Conservation (phyloP, 1,284 basidiomycete species). For the Apiotrichum gracile region DNA sequence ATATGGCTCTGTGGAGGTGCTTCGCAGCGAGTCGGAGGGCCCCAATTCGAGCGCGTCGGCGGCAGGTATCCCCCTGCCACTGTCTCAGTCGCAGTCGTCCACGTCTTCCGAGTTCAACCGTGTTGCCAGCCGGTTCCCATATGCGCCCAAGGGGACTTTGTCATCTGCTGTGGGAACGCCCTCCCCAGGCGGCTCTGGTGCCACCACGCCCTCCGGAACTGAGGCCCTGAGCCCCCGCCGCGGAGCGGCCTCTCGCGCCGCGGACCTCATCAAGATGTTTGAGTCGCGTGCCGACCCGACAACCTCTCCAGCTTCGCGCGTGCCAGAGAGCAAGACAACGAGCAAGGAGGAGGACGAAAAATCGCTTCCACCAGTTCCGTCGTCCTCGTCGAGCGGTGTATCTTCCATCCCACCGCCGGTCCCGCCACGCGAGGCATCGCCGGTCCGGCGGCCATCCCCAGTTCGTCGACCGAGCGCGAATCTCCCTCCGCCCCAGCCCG, state of each 20-base stretch:
- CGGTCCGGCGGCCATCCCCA: background rate
- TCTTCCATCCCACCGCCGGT: background rate
- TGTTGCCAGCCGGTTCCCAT: background rate
- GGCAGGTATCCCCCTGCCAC: background rate
- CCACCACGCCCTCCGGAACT: background rate
- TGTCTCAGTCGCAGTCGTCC: background rate
- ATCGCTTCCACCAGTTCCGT: background rate
- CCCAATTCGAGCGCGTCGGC: background rate
- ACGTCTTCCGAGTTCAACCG: background rate
- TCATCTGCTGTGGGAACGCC: background rate
- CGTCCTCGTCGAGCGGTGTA: background rate
- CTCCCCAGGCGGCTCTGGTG: background rate
- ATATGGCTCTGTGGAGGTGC: background rate
- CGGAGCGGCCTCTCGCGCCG: background rate
- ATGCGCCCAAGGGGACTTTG: background rate
- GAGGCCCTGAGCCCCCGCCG: background rate
- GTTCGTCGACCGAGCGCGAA: no score
- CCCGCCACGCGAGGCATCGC: background rate
- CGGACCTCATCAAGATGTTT: conserved; percentile 7
- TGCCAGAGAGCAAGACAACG: background rate
- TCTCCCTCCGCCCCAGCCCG: background rate
- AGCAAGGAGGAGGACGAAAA: background rate
- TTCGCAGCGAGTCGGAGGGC: background rate
- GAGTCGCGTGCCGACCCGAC: background rate
- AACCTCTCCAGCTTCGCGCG: background rate